A percentile compares a stretch with the other conserved stretches of the same genome.
Conservation (phyloP, 192 early-diverging fungal genomes). For the Chytriomyces sp. region DNA sequence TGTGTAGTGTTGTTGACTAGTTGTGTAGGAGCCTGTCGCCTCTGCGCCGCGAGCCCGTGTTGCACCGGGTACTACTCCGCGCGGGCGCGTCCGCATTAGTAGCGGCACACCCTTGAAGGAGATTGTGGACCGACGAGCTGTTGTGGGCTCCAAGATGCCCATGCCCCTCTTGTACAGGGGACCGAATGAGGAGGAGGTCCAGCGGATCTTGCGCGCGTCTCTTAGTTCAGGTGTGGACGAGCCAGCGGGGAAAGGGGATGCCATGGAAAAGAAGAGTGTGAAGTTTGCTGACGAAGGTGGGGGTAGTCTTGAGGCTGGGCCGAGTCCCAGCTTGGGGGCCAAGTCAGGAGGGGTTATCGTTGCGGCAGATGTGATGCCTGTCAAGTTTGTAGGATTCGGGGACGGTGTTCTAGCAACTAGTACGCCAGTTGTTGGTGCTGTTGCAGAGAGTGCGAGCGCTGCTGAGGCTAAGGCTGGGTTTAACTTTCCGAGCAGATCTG, state of each 20-base stretch:
- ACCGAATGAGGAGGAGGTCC: conserved; percentile 10
- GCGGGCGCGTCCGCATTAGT: conserved; percentile 5
- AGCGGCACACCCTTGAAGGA: conserved; percentile 19
- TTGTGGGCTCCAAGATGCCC: not conserved
- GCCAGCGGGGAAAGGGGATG: not conserved
- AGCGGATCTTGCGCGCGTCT: not conserved
- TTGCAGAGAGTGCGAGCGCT: not conserved
- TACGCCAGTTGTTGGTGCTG: not conserved
- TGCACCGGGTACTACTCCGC: conserved; percentile 2
- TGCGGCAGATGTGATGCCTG: not conserved
- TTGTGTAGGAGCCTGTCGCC: not conserved
- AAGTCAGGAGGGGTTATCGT: not conserved
- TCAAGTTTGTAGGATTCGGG: conserved; percentile 8
- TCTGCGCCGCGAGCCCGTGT: not conserved
- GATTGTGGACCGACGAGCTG: not conserved
- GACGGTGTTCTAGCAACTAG: not conserved
- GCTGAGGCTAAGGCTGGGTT: not conserved
- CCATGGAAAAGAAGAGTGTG: not conserved
- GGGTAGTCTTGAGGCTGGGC: conserved; percentile 14
- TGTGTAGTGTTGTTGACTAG: not conserved
- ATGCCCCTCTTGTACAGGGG: conserved; percentile 15
- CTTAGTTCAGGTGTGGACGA: not conserved
- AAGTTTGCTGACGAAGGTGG: conserved; percentile 30
- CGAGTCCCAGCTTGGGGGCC: not conserved
- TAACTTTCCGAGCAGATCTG: not conserved